Base-by-base conservation (phyloP, 495 filamentous ascomycete species). In the Neurospora sp. region DNA sequence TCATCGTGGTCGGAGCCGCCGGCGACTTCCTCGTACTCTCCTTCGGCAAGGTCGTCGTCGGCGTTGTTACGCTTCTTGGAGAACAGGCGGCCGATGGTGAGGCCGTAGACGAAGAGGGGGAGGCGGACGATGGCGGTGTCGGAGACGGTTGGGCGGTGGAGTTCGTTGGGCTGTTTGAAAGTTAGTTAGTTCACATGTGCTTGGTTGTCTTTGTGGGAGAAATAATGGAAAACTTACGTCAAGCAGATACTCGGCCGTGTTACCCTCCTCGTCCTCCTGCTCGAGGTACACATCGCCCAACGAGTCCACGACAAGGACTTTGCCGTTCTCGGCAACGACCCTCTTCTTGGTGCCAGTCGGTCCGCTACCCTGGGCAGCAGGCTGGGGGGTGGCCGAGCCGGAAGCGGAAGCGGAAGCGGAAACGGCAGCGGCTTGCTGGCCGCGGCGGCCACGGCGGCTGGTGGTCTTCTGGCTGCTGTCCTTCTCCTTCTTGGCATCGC, bases 281-380 rank as follows among this genome's bases (percentile, higher is more conserved):
- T 98, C 93, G 16, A 99, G 84, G 81, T 91, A 99, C 35, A 99
- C 96, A 78, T 96, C 93, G 8, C 96, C 96, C 20, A 90, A 83
- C 0, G 92, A 92, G 81, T 99, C 96, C 8, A 99, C 96, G 73
- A 99, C 91, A 46, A 98, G 81, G 0, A 96, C 86, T 83, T 99
- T 99, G 53, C 96, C 96, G 78, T 99, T 99, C 85, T 97, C 91
- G 3, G 94, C 94, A 37, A 94, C 87, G 22, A 98, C 92, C 12
- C 90, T 83, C 86, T 94, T 95, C 81, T 91, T 93, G 46, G 91
- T 84, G 3, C 93, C 93, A 1, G 74, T 87, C 76, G 74, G 92
- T 76, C 80, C 86, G 5, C 83, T 74, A 3, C 81, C 80, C 73
- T 83, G 80, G 18, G 75, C 73, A 70, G 72, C 73, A 8, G 76